These are phyloP conservation scores for Monosporascus sp. DNA, from an alignment of 2,329 filamentous ascomycete species.

Conservation along the genomic window DNA sequence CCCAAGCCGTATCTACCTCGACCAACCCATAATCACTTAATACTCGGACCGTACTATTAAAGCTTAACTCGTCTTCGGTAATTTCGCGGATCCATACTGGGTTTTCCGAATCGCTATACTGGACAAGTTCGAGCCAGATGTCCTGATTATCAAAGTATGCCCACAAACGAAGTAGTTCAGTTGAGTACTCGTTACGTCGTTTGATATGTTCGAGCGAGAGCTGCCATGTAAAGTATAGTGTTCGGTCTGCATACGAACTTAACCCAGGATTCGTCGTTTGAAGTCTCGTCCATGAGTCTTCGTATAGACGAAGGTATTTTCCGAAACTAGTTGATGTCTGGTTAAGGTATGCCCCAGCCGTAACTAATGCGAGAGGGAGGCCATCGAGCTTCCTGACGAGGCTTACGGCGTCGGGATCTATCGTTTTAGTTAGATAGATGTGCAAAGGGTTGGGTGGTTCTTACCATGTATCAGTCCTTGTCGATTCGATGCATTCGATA, in stretches of 20 bases:
- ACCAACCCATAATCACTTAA: constrained; percentile 6
- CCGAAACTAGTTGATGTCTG: constrained; percentile 29
- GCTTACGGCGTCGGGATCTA: constrained; percentile 25
- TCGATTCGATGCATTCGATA: constrained; percentile 23
- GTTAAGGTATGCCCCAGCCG: constrained; percentile 39
- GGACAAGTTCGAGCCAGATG: constrained; percentile 10
- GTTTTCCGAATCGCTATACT: neutral
- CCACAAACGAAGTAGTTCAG: constrained; percentile 8
- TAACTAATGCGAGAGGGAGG: constrained; percentile 40
- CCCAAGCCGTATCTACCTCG: neutral
- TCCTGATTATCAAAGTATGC: constrained; percentile 12
- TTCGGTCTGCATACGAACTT: constrained; percentile 26
- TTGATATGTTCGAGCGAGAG: constrained; percentile 33
- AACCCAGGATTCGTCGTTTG: constrained; percentile 26
- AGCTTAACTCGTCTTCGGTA: constrained; percentile 3
- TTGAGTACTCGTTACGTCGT: constrained; percentile 17
- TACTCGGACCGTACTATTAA: constrained; percentile 4
- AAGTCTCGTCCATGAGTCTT: constrained; percentile 31
- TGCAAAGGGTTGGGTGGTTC: constrained; percentile 4
- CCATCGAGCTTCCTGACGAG: constrained; percentile 35
- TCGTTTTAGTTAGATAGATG: neutral
- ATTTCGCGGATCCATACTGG: constrained; percentile 3
- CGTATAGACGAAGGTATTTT: constrained; percentile 36
- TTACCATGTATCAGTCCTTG: constrained; percentile 20
- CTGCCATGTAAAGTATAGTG: constrained; percentile 33